Base-by-base conservation (phyloP, 2,329 filamentous ascomycete genomes). In the Bipolaris oryzae region DNA sequence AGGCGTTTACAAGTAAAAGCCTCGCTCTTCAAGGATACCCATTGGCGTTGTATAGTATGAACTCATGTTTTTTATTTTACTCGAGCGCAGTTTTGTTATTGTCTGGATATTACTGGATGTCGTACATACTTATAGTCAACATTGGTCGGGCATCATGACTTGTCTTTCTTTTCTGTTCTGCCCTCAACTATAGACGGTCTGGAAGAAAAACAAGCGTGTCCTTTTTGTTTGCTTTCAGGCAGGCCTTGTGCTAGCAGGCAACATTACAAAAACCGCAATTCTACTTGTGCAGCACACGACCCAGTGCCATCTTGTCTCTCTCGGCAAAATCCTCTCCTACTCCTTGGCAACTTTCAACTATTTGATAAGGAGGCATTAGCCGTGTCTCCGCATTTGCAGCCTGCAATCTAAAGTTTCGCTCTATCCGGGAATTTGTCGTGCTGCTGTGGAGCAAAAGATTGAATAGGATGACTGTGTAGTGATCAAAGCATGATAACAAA, bases 1-100 rank as follows among this genome's bases (percentile, higher is more conserved):
- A 60, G 67, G 65, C 64, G 65, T 64, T 63, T 9, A 60, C 51
- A 59, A 68, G 55, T 38, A 63, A 61, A 66, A 65, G 56, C 53
- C 50, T 68, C 60, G 38, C 44, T 61, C 57, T 52, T 23, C 50
- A 55, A 59, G 67, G 60, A 69, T 69, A 69, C 67, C 67, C 67
- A 67, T 49, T 39, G 61, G 65, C 62, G 63, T 69, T 63, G 50
- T 58, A 53, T 37, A 61, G 55, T 53, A 57, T 45, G 41, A 37
- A 48, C 35, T 49, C 41, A 21, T 25, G 50, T n/a, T 34, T 38
- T 37, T 37, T 45, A 23, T 39, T 47, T 21, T 31, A 21, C 31
- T 9, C 10, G 2, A 20, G 10, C 33, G 39, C 11, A 25, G 18
- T 21, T 38, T 20, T 42, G 34, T 15, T 45, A n/a, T 9, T 52